These are phyloP conservation scores for Penicillium sp. DNA, from an alignment of 2,329 filamentous ascomycete genomes.

Conservation along the genomic window DNA sequence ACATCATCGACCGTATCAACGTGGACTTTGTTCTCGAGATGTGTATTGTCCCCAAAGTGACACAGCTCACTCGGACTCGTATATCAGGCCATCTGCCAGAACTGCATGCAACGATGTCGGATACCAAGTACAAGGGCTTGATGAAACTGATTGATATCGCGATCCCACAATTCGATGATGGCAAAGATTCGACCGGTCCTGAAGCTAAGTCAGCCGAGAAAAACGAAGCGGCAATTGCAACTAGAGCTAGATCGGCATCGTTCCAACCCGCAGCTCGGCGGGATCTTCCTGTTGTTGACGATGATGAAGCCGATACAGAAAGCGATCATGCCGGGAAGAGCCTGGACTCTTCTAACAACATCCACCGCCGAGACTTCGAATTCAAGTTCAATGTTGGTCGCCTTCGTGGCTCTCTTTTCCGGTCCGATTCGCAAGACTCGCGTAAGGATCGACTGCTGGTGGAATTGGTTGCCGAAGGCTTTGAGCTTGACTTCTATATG, in stretches of 20 bases:
- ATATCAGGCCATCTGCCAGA: conserved; percentile 89
- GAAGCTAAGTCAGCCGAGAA: conserved; percentile 32
- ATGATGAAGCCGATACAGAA: conserved; percentile 54
- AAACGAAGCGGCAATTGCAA: conserved; percentile 24
- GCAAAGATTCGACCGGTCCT: conserved; percentile 37
- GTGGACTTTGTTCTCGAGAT: conserved; percentile 95
- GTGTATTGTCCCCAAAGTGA: conserved; percentile 93
- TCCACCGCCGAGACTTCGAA: conserved; percentile 88
- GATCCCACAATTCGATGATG: conserved; percentile 70
- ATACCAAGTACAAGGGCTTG: conserved; percentile 91
- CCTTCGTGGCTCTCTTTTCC: conserved; percentile 85
- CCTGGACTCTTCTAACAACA: conserved; percentile 54
- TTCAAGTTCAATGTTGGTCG: conserved; percentile 95
- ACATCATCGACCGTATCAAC: conserved; percentile 95
- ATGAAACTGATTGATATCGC: conserved; percentile 97
- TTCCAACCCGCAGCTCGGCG: conserved; percentile 68
- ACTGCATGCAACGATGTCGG: conserved; percentile 84
- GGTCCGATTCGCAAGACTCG: conserved; percentile 71
- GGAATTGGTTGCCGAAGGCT: conserved; percentile 84
- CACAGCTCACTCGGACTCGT: conserved; percentile 84
- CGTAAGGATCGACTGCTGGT: conserved; percentile 77
- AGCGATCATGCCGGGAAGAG: conserved; percentile 53
- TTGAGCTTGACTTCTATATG: conserved; percentile 81
- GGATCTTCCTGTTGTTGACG: conserved; percentile 73
- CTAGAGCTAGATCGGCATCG: conserved; percentile 59